Conservation (phyloP, 2,329 filamentous ascomycete genomes). For the Rhinocladiella mackenziei region DNA sequence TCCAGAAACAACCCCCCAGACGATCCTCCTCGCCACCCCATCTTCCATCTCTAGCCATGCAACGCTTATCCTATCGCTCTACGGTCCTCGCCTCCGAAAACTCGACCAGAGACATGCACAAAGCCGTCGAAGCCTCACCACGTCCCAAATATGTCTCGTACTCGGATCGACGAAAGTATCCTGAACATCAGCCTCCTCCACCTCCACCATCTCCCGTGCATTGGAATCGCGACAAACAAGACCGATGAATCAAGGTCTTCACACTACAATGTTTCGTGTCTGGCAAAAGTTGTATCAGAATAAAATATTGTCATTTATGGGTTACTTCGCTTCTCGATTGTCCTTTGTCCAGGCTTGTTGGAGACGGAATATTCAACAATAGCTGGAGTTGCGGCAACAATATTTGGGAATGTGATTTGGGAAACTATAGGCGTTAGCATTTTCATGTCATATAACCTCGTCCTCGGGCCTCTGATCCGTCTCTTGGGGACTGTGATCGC, state of each 20-base stretch:
- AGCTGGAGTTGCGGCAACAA: no score
- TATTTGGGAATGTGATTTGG: no score
- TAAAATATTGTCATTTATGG: conserved; percentile 6
- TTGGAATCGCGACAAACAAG: conserved; percentile 25
- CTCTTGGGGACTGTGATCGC: conserved; percentile 3
- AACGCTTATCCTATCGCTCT: conserved; percentile 26
- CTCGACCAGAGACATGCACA: conserved; percentile 39
- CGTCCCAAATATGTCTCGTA: conserved; percentile 34
- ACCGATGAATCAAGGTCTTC: conserved; percentile 4
- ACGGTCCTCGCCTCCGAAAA: conserved; percentile 29
- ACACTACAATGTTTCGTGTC: conserved; percentile 3
- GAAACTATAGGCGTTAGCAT: not conserved
- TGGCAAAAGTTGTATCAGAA: conserved; percentile 2
- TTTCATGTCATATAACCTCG: conserved; percentile 9
- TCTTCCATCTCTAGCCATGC: conserved; percentile 16
- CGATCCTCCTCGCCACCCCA: not conserved
- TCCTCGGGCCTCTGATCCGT: conserved; percentile 1
- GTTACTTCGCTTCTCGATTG: conserved; percentile 16
- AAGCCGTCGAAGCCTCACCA: conserved; percentile 38
- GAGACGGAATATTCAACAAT: no score
- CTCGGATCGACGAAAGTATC: conserved; percentile 24
- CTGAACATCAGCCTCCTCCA: conserved; percentile 24
- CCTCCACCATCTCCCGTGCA: conserved; percentile 27
- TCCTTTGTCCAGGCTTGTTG: conserved; percentile 8
- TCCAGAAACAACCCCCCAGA: not conserved